phyloP scores from a whole-genome alignment of 1,139 yeast species.

The Spencermartinsiella ligniputridi region DNA sequence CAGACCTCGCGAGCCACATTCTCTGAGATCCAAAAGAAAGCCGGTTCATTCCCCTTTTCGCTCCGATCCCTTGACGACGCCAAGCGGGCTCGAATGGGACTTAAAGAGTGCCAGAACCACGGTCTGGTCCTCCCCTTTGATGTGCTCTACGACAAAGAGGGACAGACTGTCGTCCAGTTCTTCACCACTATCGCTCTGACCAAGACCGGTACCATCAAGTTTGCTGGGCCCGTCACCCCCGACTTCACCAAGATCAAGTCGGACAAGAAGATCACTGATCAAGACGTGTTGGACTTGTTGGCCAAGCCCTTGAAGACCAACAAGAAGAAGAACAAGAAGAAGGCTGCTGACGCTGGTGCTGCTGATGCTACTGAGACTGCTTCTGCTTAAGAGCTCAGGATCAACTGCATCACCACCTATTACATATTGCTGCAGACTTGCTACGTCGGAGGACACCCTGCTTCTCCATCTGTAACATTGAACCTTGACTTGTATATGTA shows the following conservation, averaged over 20 bases:
- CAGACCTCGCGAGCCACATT: slow-evolving; percentile 66
- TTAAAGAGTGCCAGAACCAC: slow-evolving; percentile 70
- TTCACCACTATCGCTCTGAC: slow-evolving; percentile 76
- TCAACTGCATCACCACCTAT: too few relatives aligned
- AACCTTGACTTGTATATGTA: too few relatives aligned
- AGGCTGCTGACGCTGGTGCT: slow-evolving; percentile 15
- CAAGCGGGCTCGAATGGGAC: slow-evolving; percentile 69
- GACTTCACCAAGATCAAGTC: slow-evolving; percentile 52
- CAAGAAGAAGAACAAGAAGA: slow-evolving; percentile 50
- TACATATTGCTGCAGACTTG: too few relatives aligned
- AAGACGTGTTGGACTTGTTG: slow-evolving; percentile 47
- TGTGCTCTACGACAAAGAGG: slow-evolving; percentile 64
- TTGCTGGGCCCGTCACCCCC: slow-evolving; percentile 50
- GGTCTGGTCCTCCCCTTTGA: slow-evolving; percentile 67
- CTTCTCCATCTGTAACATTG: too few relatives aligned
- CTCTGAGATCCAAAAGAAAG: slow-evolving; percentile 61
- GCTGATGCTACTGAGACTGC: slow-evolving; percentile 20
- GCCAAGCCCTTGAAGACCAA: slow-evolving; percentile 52
- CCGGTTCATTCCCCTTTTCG: slow-evolving; percentile 70
- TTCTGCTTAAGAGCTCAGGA: slow-evolving; percentile 6
- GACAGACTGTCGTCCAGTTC: slow-evolving; percentile 64
- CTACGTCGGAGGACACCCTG: too few relatives aligned
- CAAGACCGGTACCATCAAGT: slow-evolving; percentile 65
- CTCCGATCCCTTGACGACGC: slow-evolving; percentile 65
- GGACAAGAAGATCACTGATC: slow-evolving; percentile 56